Percentiles rank a stretch among this genome's conserved stretches.
Evolutionary conservation across 2,329 filamentous ascomycete genomes (phyloP).

Genomic region (Colletotrichum euphorbiae): DNA sequence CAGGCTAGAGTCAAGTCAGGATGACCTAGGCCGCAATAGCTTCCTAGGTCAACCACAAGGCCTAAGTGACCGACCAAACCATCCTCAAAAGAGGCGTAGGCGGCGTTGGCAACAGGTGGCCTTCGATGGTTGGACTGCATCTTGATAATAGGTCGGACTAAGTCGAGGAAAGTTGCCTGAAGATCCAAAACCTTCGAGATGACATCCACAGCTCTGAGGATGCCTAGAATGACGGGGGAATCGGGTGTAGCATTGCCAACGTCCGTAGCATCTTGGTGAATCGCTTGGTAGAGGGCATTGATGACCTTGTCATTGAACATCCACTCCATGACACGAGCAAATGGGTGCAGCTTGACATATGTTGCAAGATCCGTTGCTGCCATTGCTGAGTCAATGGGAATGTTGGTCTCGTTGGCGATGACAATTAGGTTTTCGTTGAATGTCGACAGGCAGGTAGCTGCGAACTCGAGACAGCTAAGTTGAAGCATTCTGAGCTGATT

Average conservation of each 20-base stretch:
- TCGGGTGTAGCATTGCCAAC: constrained; percentile 79
- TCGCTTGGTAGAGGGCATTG: constrained; percentile 78
- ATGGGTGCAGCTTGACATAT: constrained; percentile 91
- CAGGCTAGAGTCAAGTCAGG: constrained; percentile 83
- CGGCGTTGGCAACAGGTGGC: constrained; percentile 75
- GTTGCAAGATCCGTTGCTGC: constrained; percentile 78
- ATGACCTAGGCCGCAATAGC: constrained; percentile 88
- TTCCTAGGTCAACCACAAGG: constrained; percentile 83
- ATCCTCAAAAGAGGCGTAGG: constrained; percentile 92
- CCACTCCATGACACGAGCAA: constrained; percentile 97
- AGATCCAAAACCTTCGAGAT: constrained; percentile 86
- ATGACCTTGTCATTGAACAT: constrained; percentile 94
- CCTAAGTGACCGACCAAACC: constrained; percentile 84
- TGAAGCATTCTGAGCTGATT: constrained; percentile 79
- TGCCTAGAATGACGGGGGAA: constrained; percentile 83
- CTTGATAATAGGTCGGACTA: constrained; percentile 84
- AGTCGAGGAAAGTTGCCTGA: constrained; percentile 90
- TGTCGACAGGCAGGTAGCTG: constrained; percentile 79
- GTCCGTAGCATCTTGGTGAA: constrained; percentile 80
- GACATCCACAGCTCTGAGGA: constrained; percentile 84
- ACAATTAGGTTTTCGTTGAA: constrained; percentile 96
- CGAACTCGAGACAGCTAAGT: constrained; percentile 86
- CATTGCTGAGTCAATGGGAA: constrained; percentile 81
- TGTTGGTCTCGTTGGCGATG: constrained; percentile 81
- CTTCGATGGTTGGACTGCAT: constrained; percentile 70